Percentiles rank a stretch among this genome's conserved stretches.
Evolutionary conservation across 345 rosid species (phyloP).

Genomic region (Eucalyptus microcorys): DNA sequence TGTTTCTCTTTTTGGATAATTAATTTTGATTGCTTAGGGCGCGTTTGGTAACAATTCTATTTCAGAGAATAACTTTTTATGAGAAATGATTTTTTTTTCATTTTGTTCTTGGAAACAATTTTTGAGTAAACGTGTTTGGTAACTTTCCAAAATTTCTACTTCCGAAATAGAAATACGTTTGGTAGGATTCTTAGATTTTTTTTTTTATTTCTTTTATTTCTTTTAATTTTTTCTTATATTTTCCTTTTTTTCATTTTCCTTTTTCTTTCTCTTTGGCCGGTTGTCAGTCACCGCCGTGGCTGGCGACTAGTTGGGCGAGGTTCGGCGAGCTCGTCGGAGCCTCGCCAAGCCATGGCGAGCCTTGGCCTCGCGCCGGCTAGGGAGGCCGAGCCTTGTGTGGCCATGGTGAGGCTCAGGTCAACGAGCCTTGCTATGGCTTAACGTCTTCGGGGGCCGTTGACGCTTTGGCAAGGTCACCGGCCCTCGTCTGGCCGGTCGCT

Average conservation of each 20-base stretch:
- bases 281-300: accelerated
- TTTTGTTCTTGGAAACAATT: accelerated
- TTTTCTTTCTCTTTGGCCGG: too few relatives aligned
- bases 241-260: too few relatives aligned
- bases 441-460: accelerated
- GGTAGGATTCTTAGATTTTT: too few relatives aligned
- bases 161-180: accelerated
- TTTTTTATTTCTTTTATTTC: too few relatives aligned
- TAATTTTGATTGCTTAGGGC: not conserved
- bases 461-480: accelerated
- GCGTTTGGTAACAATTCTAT: accelerated
- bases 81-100: too few relatives aligned
- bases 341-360: accelerated
- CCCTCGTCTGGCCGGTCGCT: accelerated
- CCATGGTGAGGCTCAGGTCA: accelerated
- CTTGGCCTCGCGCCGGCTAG: accelerated
- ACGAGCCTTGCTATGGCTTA: accelerated
- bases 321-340: accelerated
- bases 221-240: too few relatives aligned
- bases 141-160: too few relatives aligned
- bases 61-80: accelerated
- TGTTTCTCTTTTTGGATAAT: not conserved
- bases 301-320: accelerated
- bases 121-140: accelerated
- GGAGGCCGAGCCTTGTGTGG: too few relatives aligned